A percentile compares a stretch with the other conserved stretches of the same genome.
These are phyloP conservation scores for Brassica hybrid DNA, from an alignment of 441 rosid genomes.

Conservation along the genomic window DNA sequence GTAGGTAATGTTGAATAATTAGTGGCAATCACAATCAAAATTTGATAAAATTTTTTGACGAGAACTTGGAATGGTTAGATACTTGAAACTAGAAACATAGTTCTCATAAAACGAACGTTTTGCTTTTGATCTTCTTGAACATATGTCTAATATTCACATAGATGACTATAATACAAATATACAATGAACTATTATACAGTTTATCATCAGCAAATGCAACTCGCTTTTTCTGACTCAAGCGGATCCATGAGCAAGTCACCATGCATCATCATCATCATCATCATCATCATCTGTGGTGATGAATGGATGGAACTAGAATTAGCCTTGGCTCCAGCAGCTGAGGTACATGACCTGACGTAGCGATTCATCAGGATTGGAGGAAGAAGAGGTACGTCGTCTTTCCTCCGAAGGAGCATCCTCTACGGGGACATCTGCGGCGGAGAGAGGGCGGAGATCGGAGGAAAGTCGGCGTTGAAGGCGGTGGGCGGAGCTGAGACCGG, in stretches of 20 bases:
- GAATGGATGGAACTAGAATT: neutral
- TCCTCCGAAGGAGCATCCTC: slow-evolving; percentile 17
- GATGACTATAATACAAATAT: slow-evolving; percentile 7
- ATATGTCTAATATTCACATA: slow-evolving; percentile 28
- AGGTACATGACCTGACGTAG: slow-evolving; percentile 79
- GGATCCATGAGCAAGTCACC: neutral
- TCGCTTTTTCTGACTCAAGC: slow-evolving; percentile 4
- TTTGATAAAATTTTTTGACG: neutral
- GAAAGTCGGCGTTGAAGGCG: slow-evolving; percentile 49
- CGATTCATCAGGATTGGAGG: slow-evolving; percentile 60
- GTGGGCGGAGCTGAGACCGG: slow-evolving; percentile 52
- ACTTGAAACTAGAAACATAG: slow-evolving; percentile 12
- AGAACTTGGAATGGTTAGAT: neutral
- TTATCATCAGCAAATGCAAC: slow-evolving; percentile 12
- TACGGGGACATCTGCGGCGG: slow-evolving; percentile 29
- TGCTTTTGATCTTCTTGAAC: slow-evolving; percentile 13
- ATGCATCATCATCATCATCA: slow-evolving; percentile 10
- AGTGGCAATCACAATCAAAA: slow-evolving; percentile 31
- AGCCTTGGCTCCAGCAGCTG: slow-evolving; percentile 89
- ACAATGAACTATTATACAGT: slow-evolving; percentile 30
- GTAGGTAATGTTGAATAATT: slow-evolving; percentile 34
- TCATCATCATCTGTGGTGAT: neutral
- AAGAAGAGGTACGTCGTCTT: slow-evolving; percentile 27
- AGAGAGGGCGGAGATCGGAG: slow-evolving; percentile 60
- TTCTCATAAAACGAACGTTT: slow-evolving; percentile 18